phyloP scores from a whole-genome alignment of 1,139 yeast genomes.

The Taphrina betulina region DNA sequence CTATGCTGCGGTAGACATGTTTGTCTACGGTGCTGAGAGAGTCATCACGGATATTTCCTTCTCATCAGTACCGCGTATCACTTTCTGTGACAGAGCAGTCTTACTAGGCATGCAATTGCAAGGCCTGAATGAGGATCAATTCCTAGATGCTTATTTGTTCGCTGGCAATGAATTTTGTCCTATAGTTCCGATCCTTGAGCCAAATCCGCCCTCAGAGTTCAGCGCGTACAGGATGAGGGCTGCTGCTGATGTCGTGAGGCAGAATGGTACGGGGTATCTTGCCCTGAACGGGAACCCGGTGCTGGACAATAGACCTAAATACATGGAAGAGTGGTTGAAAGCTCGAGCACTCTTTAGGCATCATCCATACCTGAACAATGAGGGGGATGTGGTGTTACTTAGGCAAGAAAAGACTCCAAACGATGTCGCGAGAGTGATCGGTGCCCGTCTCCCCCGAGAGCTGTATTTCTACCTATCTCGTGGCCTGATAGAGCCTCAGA shows the following conservation, averaged over 20 bases:
- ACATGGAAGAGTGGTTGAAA: slow-evolving; percentile 48
- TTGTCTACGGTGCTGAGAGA: slow-evolving; percentile 63
- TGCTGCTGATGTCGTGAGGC: slow-evolving; percentile 50
- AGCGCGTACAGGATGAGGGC: slow-evolving; percentile 44
- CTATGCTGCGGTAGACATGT: slow-evolving; percentile 64
- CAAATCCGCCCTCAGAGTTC: slow-evolving; percentile 43
- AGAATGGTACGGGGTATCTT: slow-evolving; percentile 50
- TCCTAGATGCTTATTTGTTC: slow-evolving; percentile 55
- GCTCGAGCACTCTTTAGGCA: slow-evolving; percentile 51
- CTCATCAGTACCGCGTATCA: slow-evolving; percentile 59
- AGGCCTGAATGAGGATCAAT: slow-evolving; percentile 32
- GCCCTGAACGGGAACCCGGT: slow-evolving; percentile 41
- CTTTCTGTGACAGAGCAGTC: slow-evolving; percentile 42
- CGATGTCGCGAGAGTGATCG: slow-evolving; percentile 77
- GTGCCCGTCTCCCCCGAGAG: slow-evolving; percentile 86
- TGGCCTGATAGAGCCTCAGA: slow-evolving; percentile 67
- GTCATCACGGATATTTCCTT: slow-evolving; percentile 50
- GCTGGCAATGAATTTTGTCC: slow-evolving; percentile 81
- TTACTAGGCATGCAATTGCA: slow-evolving; percentile 12
- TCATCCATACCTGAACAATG: slow-evolving; percentile 68
- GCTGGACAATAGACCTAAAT: slow-evolving; percentile 40
- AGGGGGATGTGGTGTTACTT: slow-evolving; percentile 68
- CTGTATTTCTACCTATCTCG: slow-evolving; percentile 74
- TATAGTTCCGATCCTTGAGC: slow-evolving; percentile 55
- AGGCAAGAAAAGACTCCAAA: slow-evolving; percentile 56